Conservation (phyloP, 768 basidiomycete species). For the Boletus huronensis region DNA sequence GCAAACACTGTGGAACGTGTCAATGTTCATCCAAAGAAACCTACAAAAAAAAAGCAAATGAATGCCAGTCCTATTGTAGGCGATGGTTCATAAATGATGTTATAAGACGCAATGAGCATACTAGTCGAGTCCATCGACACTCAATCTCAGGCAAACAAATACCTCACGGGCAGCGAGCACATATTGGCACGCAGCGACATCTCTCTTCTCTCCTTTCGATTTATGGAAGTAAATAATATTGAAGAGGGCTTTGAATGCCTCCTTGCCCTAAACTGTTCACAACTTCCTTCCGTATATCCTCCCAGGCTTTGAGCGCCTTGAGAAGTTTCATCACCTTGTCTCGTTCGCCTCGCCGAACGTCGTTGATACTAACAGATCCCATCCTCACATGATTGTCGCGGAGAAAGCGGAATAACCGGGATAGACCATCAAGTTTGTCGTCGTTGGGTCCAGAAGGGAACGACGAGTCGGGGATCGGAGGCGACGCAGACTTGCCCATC, state of each 20-base stretch:
- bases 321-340: slow-evolving; percentile 69
- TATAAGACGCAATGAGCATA: slow-evolving; percentile 20
- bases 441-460: slow-evolving; percentile 68
- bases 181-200: neutral
- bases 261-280: no score
- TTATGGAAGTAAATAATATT: neutral
- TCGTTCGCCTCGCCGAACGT: slow-evolving; percentile 76
- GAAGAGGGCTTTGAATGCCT: neutral
- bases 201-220: no score
- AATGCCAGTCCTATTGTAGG: neutral
- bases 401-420: slow-evolving; percentile 86
- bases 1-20: no score
- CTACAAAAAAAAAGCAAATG: neutral
- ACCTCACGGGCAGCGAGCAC: neutral
- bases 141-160: slow-evolving; percentile 4
- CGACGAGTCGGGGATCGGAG: slow-evolving; percentile 72
- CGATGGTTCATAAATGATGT: slow-evolving; percentile 2
- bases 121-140: slow-evolving; percentile 11
- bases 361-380: slow-evolving; percentile 90
- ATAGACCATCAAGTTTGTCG: slow-evolving; percentile 83
- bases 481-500: slow-evolving; percentile 61
- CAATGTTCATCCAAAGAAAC: no score
- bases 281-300: neutral
- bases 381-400: slow-evolving; percentile 90
- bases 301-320: neutral